phyloP scores from a whole-genome alignment of 257 asterid species.

The Nicotiana sylvestris region DNA sequence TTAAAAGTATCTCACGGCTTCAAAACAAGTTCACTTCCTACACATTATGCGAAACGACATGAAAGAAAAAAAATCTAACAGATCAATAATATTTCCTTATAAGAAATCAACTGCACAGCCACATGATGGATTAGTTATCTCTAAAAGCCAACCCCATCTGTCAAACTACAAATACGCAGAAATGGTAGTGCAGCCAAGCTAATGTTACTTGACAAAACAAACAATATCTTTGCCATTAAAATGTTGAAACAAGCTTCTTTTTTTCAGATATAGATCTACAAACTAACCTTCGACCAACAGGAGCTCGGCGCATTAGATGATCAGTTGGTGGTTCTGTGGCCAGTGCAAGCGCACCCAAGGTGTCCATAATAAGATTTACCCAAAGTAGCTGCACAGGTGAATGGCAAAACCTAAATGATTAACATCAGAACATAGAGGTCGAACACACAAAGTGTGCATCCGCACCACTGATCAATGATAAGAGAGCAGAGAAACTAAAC shows the following conservation, averaged over 20 bases:
- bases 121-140: not conserved
- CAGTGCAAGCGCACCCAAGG: conserved; percentile 94
- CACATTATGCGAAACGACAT: not conserved
- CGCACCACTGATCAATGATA: not conserved
- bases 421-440: not conserved
- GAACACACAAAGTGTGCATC: not conserved
- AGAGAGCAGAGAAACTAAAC: conserved; percentile 27
- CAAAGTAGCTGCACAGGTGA: conserved; percentile 71
- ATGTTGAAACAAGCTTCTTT: not conserved
- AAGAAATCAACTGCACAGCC: not conserved
- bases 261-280: not conserved
- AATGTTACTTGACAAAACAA: not conserved
- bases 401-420: not conserved
- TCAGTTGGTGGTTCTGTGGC: conserved; percentile 97
- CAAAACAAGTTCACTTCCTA: not conserved
- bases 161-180: not conserved
- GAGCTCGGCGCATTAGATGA: conserved; percentile 81
- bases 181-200: not conserved
- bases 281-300: conserved; percentile 94
- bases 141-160: not conserved
- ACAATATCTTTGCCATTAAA: not conserved
- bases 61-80: not conserved
- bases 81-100: not conserved
- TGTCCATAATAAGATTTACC: conserved; percentile 99
- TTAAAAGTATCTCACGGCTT: not conserved